Conservation (phyloP, 257 asterid species). For the Forsythia suspensa region DNA sequence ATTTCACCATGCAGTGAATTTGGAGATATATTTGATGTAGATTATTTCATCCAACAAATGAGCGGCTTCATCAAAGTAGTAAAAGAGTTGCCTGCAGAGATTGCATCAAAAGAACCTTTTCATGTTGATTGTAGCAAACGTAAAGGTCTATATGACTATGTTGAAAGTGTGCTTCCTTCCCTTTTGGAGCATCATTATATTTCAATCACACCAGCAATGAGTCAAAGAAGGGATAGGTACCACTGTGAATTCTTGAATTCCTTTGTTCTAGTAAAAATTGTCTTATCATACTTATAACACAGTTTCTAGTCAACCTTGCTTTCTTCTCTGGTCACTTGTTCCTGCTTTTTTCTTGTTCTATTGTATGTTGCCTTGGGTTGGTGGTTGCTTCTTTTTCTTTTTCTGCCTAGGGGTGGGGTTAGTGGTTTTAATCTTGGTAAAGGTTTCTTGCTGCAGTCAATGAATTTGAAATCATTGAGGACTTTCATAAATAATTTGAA, state of each 20-base stretch:
- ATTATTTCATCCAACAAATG: constrained; percentile 80
- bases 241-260: neutral
- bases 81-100: constrained; percentile 77
- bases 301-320: neutral
- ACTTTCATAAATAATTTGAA: neutral
- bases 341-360: neutral
- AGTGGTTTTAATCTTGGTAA: neutral
- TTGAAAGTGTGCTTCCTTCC: constrained; percentile 86
- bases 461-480: neutral
- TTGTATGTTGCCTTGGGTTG: neutral
- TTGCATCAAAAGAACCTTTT: constrained; percentile 87
- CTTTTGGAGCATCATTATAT: constrained; percentile 81
- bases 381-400: too few species aligned
- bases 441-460: neutral
- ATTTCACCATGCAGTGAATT: constrained; percentile 64
- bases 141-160: constrained; percentile 86
- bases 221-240: constrained; percentile 98
- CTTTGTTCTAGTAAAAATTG: neutral
- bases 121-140: constrained; percentile 97
- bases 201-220: constrained; percentile 92
- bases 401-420: neutral
- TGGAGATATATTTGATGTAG: constrained; percentile 91
- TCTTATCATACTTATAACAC: neutral
- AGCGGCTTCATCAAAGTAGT: constrained; percentile 72
- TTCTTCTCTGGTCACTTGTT: neutral